Percentiles rank a stretch among this genome's conserved stretches.
Evolutionary conservation across 73 alveolate genomes (phyloP).

Genomic region (Tetrahymena borealis): DNA sequence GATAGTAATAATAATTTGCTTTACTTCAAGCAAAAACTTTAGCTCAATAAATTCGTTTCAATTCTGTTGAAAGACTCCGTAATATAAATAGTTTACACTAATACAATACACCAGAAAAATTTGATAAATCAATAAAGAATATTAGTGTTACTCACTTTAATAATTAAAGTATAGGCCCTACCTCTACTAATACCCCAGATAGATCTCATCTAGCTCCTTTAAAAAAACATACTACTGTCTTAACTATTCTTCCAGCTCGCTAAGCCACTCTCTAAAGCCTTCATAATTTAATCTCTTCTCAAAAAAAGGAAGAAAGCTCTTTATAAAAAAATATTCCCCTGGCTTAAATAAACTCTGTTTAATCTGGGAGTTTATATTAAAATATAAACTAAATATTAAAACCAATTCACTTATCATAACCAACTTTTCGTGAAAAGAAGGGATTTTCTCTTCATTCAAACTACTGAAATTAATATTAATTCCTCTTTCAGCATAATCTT

Average conservation of each 20-base stretch:
- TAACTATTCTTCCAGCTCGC: neutral
- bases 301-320: neutral
- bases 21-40: neutral
- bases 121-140: neutral
- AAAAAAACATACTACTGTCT: neutral
- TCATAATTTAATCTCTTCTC: neutral
- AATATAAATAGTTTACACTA: neutral
- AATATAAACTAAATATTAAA: neutral
- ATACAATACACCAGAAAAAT: neutral
- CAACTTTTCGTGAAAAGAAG: neutral
- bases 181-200: neutral
- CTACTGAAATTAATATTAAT: no score
- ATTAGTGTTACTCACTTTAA: neutral
- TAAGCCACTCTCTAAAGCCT: neutral
- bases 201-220: neutral
- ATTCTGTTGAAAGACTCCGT: neutral
- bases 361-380: neutral
- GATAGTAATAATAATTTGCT: neutral
- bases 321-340: neutral
- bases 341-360: no score
- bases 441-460: neutral
- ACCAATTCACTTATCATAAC: neutral
- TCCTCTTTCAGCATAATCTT: no score
- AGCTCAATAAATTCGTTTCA: neutral
- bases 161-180: neutral